Evolutionary conservation across 2,329 filamentous ascomycete genomes (phyloP), one percentile per base, ranked within the genome.

Genomic region (Simplicillium aogashimaense): DNA sequence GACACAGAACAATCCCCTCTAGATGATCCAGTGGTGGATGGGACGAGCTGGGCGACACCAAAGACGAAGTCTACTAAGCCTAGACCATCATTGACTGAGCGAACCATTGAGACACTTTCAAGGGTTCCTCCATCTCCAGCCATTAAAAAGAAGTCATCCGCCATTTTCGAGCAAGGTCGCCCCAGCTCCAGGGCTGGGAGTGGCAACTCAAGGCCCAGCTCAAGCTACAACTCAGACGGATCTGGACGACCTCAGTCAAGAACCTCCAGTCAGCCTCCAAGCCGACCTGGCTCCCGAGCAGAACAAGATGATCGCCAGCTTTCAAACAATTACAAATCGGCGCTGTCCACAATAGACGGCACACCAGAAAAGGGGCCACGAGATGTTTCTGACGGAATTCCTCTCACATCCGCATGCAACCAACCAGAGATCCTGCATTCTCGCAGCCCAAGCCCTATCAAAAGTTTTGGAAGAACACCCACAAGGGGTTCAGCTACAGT

Each of bases 81-180:
- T 1, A 54, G 63, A 39, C 68, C 74, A 38, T 89, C 86, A 0
- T 67, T 95, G 4, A 79, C 83, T 1, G 89, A 95, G 51, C 72
- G 90, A 43, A 94, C 89, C 1, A 81, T 94, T 33, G 86, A 94
- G 57, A 94, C 86, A 0, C 65, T 95, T 6, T 74, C 87, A 3
- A 76, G 79, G 36, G 66, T 95, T 25, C 85, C 88, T 0, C 78
- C 85, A 0, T 92, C 88, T 1, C 88, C 89, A 4, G 76, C 76
- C 1, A 59, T 83, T 35, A 76, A 71, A 39, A 76, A 77, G 43
- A 76, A 79, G 40, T 67, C 74, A 8, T 86, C 86, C 0, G 78
- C 76, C 41, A 88, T 94, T 57, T 92, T 85, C 54, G 79, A 78
- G 37, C 61, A 68, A 2, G 69, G 79, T n/a, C 73, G 74, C 7